Base-by-base conservation (phyloP, 106 monocot genomes). In the Platanthera guangdongensis region DNA sequence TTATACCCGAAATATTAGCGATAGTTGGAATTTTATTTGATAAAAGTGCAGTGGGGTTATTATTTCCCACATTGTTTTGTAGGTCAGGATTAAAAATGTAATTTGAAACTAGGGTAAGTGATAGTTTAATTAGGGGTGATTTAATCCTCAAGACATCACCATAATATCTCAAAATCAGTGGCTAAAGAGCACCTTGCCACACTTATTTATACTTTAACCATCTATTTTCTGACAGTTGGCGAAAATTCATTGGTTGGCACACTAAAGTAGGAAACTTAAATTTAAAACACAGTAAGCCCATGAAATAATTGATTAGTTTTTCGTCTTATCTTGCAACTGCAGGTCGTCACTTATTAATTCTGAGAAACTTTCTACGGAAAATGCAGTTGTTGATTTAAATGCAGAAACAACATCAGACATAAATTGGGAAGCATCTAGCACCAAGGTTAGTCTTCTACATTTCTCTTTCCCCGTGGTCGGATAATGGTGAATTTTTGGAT, bases 291-390 rank as follows among this genome's bases (percentile, higher is more conserved):
- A 10, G 0, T 65, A 57, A 57, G 18, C 18, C 5, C 57, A 5
- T 57, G 14, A 16, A n/a, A 6, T n/a, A 57, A 16, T n/a, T 57
- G 6, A 9, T 30, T 13, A 19, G 63, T 14, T 76, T 32, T 63
- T 51, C 32, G 1, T 59, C 71, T 54, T 13, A 72, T 47, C 25
- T 57, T 13, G 8, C 39, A 0, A 14, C 45, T 68, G 39, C 83
- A 88, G 90, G 84, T 86, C 86, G 16, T 79, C 84, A 25, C 72
- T 86, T 48, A 79, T 82, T 47, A 86, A 77, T 75, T 89, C 88
- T n/a, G 71, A 69, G 53, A 78, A 21, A 75, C 75, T 14, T 71
- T 85, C 85, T 55, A 57, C 57, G 15, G 80, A 80, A 77, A 84
- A 77, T 77, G 77, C 74, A 14, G 47, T 53, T 9, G 60, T 46